Base-by-base conservation (phyloP, 192 early-diverging fungal genomes). In the Gonapodya prolifera region DNA sequence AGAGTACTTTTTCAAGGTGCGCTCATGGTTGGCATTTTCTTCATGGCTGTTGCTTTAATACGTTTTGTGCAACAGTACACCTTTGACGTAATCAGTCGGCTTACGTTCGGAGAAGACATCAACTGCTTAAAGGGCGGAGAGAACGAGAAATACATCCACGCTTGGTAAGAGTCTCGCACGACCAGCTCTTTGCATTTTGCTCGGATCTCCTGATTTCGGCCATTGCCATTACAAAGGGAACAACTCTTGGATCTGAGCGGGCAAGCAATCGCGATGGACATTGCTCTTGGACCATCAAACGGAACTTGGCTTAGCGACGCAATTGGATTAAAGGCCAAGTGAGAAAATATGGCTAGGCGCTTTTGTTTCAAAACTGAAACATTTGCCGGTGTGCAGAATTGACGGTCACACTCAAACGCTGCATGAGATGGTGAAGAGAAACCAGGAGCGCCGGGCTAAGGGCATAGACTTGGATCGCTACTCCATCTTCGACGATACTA, bases 401-500 rank as follows among this genome's bases (percentile, higher is more conserved):
- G 18, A 73, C 2, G 29, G 8, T 29, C 8, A 8, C 71, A 73
- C 18, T 18, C 2, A 73, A 32, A 32, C 32, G 16, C 71, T 73
- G 2, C 71, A 73, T 32, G 71, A 18, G 31, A 18, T 73, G 71
- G 71, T 73, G 28, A 73, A 73, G 71, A 18, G 31, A 18, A 73
- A 73, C 71, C 18, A 30, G 8, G 71, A 73, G 31, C 71, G 71
- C 16, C 16, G 71, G 31, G 32, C 18, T 18, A 18, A 32, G 28
- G 71, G 71, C 28, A 8, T 30, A 32, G 71, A 73, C 31, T 32
- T 73, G 28, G 31, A 73, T 18, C 71, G 71, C 8, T 18, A 18
- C 18, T 30, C 28, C 71, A 73, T 73, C 16, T 73, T 73, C 29
- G 71, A 73, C 71, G 71, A 73, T 32, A 32, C 71, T 29, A 73